Percentiles rank a stretch among this genome's conserved stretches.
phyloP scores from a whole-genome alignment of 768 basidiomycete genomes.

The Clitopilus hobsonii region DNA sequence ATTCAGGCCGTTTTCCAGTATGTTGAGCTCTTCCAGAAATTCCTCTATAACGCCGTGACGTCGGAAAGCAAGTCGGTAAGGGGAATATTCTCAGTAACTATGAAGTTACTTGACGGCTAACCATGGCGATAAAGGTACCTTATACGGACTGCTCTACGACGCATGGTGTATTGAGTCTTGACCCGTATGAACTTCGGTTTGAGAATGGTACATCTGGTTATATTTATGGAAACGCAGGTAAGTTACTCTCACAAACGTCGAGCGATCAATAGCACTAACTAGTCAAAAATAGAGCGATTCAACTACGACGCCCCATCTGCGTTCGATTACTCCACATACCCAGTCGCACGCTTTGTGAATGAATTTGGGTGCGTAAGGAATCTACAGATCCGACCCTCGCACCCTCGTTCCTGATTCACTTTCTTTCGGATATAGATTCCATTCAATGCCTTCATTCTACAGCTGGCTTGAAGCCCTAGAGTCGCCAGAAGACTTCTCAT shows the following conservation, averaged over 20 bases:
- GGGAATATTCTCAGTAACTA: not conserved
- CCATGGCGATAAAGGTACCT: conserved; percentile 30
- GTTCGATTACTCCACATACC: conserved; percentile 51
- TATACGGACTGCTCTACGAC: conserved; percentile 62
- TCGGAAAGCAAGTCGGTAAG: conserved; percentile 47
- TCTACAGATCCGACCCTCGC: not conserved
- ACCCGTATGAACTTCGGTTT: conserved; percentile 49
- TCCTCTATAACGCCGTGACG: conserved; percentile 40
- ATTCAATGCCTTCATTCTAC: conserved; percentile 61
- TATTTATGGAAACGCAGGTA: conserved; percentile 55
- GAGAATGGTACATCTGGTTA: conserved; percentile 44
- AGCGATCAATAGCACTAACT: not conserved
- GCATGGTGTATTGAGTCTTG: conserved; percentile 47
- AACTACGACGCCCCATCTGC: conserved; percentile 50
- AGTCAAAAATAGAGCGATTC: conserved; percentile 44
- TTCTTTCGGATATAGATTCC: conserved; percentile 33
- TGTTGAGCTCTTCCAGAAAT: conserved; percentile 47
- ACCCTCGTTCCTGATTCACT: not conserved
- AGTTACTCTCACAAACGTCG: conserved; percentile 7
- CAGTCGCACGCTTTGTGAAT: conserved; percentile 48
- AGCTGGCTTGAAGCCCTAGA: conserved; percentile 54
- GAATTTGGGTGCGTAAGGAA: conserved; percentile 51
- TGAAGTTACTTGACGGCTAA: not conserved
- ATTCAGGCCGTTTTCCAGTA: conserved; percentile 25
- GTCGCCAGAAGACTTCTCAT: conserved; percentile 46